Evolutionary conservation across 2,329 filamentous ascomycete genomes (phyloP).

Genomic region (Leptodontidium sp.): DNA sequence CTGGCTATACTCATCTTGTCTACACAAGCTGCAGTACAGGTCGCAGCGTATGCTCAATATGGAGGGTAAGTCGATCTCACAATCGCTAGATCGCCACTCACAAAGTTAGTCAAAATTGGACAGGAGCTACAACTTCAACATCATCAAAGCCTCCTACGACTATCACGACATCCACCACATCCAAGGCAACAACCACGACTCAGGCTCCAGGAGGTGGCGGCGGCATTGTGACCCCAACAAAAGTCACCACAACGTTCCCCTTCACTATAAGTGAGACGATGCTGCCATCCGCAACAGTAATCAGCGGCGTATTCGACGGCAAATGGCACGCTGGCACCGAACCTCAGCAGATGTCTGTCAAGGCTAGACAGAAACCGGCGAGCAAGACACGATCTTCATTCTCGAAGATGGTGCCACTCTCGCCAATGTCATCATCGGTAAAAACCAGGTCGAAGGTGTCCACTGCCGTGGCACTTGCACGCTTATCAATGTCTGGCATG

Average conservation of each 20-base stretch:
- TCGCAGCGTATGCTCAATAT: too few relatives aligned
- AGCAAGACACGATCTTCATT: slow-evolving; percentile 49
- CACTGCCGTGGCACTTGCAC: slow-evolving; percentile 60
- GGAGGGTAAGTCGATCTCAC: too few relatives aligned
- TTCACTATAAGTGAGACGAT: neutral
- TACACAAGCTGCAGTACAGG: too few relatives aligned
- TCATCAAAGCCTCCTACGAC: too few relatives aligned
- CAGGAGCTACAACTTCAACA: too few relatives aligned
- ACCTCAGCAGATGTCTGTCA: slow-evolving; percentile 3
- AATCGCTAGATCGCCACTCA: too few relatives aligned
- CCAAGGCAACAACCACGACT: too few relatives aligned
- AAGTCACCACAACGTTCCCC: neutral
- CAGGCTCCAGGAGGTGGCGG: neutral
- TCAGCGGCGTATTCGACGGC: neutral
- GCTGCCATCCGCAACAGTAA: slow-evolving; percentile 3
- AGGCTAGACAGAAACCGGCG: slow-evolving; percentile 9
- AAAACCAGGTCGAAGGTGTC: slow-evolving; percentile 57
- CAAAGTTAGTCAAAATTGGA: too few relatives aligned
- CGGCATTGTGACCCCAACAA: neutral
- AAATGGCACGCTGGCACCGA: slow-evolving; percentile 7
- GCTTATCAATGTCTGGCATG: slow-evolving; percentile 54
- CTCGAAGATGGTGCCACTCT: slow-evolving; percentile 58
- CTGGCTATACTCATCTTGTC: too few relatives aligned
- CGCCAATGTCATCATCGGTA: slow-evolving; percentile 62
- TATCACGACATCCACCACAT: too few relatives aligned